phyloP scores from a whole-genome alignment of 2,329 filamentous ascomycete species.

The Thielaviopsis ethacetica region DNA sequence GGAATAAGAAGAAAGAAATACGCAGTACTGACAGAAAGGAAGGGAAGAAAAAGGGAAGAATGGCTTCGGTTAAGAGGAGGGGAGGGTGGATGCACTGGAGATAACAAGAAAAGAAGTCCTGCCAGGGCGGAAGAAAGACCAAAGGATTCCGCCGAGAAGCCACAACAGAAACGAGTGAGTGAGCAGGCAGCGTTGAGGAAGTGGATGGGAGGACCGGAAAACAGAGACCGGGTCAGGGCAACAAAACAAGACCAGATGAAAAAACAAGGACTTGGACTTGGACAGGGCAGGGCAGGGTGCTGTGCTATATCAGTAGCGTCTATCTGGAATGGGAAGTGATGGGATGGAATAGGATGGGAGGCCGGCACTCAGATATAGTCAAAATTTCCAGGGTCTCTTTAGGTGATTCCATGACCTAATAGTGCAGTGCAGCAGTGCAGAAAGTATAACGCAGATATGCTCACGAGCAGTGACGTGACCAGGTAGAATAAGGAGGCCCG shows the following conservation, averaged over 20 bases:
- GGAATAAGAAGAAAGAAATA: background rate
- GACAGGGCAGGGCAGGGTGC: too few relatives aligned
- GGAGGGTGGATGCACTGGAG: background rate
- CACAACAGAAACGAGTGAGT: background rate
- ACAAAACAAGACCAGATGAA: too few relatives aligned
- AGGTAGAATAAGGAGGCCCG: background rate
- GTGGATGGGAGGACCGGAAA: background rate
- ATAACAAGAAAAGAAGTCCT: background rate
- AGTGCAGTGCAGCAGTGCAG: background rate
- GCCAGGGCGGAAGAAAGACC: too few relatives aligned
- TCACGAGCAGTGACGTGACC: background rate
- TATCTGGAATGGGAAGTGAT: too few relatives aligned
- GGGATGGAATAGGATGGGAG: background rate
- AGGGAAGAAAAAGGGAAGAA: background rate
- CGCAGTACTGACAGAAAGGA: background rate
- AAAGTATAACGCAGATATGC: background rate
- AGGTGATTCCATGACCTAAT: background rate
- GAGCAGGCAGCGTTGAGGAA: too few relatives aligned
- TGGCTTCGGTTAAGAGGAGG: too few relatives aligned
- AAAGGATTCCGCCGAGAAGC: background rate
- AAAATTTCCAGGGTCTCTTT: background rate
- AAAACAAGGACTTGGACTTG: too few relatives aligned
- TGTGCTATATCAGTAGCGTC: background rate
- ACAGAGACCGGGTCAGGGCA: background rate
- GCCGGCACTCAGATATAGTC: background rate